Evolutionary conservation across 1,284 basidiomycete species (phyloP).

Genomic region (Sporisorium sorghi): DNA sequence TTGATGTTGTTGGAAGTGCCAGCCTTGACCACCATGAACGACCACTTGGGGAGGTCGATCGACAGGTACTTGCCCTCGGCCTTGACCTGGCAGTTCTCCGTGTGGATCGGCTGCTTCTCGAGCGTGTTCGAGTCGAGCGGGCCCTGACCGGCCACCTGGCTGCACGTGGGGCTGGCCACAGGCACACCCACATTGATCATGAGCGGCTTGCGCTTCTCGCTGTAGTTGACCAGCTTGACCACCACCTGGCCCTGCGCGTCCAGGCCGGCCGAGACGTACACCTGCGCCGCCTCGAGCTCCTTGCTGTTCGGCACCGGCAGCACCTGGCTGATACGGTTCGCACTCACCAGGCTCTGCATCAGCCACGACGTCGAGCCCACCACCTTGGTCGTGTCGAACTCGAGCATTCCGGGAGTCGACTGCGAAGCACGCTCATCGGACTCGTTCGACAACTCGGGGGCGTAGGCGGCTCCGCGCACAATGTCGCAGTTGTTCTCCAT

Average conservation of each 20-base stretch:
- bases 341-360: slow-evolving; percentile 73
- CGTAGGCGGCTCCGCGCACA: slow-evolving; percentile 78
- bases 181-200: slow-evolving; percentile 13
- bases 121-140: slow-evolving; percentile 48
- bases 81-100: slow-evolving; percentile 16
- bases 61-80: neutral
- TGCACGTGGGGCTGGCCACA: slow-evolving; percentile 1
- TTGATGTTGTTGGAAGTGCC: no score
- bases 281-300: slow-evolving; percentile 27
- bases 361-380: slow-evolving; percentile 76
- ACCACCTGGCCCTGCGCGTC: slow-evolving; percentile 25
- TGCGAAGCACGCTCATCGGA: slow-evolving; percentile 69
- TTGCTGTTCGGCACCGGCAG: slow-evolving; percentile 33
- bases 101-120: slow-evolving; percentile 28
- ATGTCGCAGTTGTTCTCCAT: slow-evolving; percentile 75
- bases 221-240: slow-evolving; percentile 56
- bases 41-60: slow-evolving; percentile 32
- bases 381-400: slow-evolving; percentile 71
- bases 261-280: slow-evolving; percentile 44
- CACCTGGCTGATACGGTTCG: slow-evolving; percentile 46
- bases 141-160: slow-evolving; percentile 30
- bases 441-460: slow-evolving; percentile 74
- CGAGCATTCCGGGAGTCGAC: slow-evolving; percentile 77
- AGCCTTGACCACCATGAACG: slow-evolving; percentile 36
- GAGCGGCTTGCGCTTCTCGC: slow-evolving; percentile 16